phyloP scores from a whole-genome alignment of 2,329 filamentous ascomycete species.

The Sclerotinia spermophila region DNA sequence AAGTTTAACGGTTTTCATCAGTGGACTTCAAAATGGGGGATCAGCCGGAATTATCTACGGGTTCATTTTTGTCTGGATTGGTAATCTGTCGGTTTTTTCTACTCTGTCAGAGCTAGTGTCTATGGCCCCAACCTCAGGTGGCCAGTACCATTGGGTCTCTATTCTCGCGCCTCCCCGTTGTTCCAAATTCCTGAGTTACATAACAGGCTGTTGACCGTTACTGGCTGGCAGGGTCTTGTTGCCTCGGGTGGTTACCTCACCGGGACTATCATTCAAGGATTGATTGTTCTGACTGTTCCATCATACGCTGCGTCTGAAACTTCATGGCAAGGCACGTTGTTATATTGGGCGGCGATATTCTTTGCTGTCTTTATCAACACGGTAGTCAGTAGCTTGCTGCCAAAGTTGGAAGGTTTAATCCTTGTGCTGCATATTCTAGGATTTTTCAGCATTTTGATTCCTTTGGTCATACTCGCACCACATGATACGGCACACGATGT shows the following conservation, averaged over 20 bases:
- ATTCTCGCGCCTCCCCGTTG: slow-evolving; percentile 46
- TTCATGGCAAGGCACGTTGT: slow-evolving; percentile 8
- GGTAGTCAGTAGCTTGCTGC: slow-evolving; percentile 38
- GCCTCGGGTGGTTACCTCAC: slow-evolving; percentile 9
- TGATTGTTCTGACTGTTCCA: slow-evolving; percentile 1
- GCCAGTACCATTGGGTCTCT: slow-evolving; percentile 56
- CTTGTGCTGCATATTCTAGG: slow-evolving; percentile 44
- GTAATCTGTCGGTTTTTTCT: slow-evolving; percentile 25
- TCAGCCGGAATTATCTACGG: slow-evolving; percentile 40
- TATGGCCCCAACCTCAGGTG: slow-evolving; percentile 51
- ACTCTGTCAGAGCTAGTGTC: slow-evolving; percentile 1
- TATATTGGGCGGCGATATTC: slow-evolving; percentile 11
- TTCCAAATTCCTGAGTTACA: slow-evolving; percentile 53
- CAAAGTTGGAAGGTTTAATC: slow-evolving; percentile 43
- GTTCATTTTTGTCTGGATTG: slow-evolving; percentile 36
- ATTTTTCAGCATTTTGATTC: slow-evolving; percentile 43
- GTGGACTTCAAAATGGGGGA: slow-evolving; percentile 14
- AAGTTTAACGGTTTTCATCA: not conserved
- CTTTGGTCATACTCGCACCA: slow-evolving; percentile 36
- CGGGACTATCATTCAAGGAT: not conserved
- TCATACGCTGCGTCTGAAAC: not conserved
- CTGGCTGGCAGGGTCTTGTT: slow-evolving; percentile 8
- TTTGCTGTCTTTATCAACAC: slow-evolving; percentile 43
- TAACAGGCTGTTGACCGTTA: slow-evolving; percentile 30
- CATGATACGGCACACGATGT: slow-evolving; percentile 26